These are phyloP conservation scores for Phtheirospermum japonicum DNA, from an alignment of 257 asterid genomes.

Conservation along the genomic window DNA sequence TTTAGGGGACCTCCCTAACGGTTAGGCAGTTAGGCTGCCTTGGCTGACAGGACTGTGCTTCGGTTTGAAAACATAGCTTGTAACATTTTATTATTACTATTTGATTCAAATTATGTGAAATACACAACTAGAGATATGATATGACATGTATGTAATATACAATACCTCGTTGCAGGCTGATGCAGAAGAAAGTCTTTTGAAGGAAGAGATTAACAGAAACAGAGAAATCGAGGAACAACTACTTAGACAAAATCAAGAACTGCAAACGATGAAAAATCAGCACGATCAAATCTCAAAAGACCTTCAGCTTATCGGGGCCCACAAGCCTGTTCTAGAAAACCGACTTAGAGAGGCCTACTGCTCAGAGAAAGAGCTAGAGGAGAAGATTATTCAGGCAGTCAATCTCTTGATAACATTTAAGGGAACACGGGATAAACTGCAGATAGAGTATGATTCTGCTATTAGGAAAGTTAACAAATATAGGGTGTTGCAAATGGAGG, in stretches of 20 bases:
- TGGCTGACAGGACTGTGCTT: neutral
- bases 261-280: slow-evolving; percentile 47
- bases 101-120: slow-evolving; percentile 9
- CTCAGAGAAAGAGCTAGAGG: slow-evolving; percentile 82
- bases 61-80: neutral
- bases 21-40: neutral
- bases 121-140: neutral
- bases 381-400: slow-evolving; percentile 85
- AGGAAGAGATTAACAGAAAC: slow-evolving; percentile 44
- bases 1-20: too few relatives aligned
- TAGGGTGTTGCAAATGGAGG: slow-evolving; percentile 42
- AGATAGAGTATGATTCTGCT: slow-evolving; percentile 60
- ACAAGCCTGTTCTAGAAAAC: slow-evolving; percentile 56
- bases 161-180: slow-evolving; percentile 51
- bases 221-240: slow-evolving; percentile 53
- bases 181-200: slow-evolving; percentile 43
- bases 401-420: slow-evolving; percentile 66
- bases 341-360: slow-evolving; percentile 46
- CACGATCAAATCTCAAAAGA: slow-evolving; percentile 39
- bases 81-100: neutral
- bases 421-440: slow-evolving; percentile 68
- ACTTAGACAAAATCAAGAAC: slow-evolving; percentile 50
- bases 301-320: slow-evolving; percentile 48
- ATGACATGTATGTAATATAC: slow-evolving; percentile 22
- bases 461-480: slow-evolving; percentile 44